phyloP scores from a whole-genome alignment of 192 early-diverging fungal genomes.

The Entophlyctis helioformis region DNA sequence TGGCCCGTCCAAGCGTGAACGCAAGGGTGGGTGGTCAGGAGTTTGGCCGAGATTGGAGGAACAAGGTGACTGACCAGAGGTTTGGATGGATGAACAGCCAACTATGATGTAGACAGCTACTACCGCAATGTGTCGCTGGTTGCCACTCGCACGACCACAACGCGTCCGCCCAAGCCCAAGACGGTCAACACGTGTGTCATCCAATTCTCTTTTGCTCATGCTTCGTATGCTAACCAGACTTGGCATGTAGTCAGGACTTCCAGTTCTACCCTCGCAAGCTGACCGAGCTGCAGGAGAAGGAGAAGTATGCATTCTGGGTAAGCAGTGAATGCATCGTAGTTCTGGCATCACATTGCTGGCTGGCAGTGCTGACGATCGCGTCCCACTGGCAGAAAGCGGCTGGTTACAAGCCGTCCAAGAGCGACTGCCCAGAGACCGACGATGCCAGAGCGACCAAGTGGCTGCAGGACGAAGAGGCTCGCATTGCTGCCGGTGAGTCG shows the following conservation, averaged over 20 bases:
- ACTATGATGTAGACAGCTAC: too few relatives aligned
- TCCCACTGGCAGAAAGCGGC: constrained; percentile 38
- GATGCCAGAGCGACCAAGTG: constrained; percentile 34
- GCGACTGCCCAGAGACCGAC: constrained; percentile 17
- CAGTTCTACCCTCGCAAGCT: constrained; percentile 85
- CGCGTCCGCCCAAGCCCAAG: too few relatives aligned
- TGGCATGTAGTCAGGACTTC: constrained; percentile 80
- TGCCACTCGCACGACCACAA: too few relatives aligned
- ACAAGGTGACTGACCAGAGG: too few relatives aligned
- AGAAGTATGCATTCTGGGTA: constrained; percentile 51
- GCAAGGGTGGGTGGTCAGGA: constrained; percentile 51
- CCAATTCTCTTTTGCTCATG: too few relatives aligned
- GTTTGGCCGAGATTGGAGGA: too few relatives aligned
- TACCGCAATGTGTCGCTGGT: too few relatives aligned
- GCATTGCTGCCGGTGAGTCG: constrained; percentile 58
- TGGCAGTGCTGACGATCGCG: constrained; percentile 1
- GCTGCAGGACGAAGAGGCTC: constrained; percentile 62
- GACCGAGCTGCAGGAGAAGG: constrained; percentile 68
- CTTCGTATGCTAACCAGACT: too few relatives aligned
- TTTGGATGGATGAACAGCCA: too few relatives aligned
- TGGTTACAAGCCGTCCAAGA: constrained; percentile 44
- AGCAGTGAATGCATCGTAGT: too few relatives aligned
- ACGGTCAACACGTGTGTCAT: too few relatives aligned
- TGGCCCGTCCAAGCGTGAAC: constrained; percentile 86
- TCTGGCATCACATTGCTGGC: too few relatives aligned